Conservation (phyloP, 1,139 yeast species). For the Hemisphaericaspora xylofermentans region DNA sequence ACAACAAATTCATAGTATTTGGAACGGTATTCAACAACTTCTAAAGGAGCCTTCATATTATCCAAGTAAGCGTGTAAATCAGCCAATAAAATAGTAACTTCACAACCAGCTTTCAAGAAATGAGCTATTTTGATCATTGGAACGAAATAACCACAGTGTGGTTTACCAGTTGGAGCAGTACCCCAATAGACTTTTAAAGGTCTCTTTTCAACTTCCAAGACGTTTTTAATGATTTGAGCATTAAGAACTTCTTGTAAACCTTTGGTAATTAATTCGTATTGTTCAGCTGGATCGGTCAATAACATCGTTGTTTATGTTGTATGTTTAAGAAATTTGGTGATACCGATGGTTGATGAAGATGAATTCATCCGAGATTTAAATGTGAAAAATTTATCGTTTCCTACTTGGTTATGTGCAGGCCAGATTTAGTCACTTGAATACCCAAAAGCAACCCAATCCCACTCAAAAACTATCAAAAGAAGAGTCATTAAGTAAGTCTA, state of each 20-base stretch:
- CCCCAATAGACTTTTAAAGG: slow-evolving; percentile 95
- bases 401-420: not conserved
- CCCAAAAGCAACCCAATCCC: no score
- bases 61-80: slow-evolving; percentile 96
- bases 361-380: not conserved
- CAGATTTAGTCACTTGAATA: no score
- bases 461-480: no score
- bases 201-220: slow-evolving; percentile 76
- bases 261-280: slow-evolving; percentile 76
- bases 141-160: slow-evolving; percentile 98
- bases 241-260: slow-evolving; percentile 90
- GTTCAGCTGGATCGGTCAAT: slow-evolving; percentile 49
- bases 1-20: slow-evolving; percentile 81
- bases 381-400: not conserved
- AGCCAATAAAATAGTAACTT: slow-evolving; percentile 89
- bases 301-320: slow-evolving; percentile 14
- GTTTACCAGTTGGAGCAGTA: slow-evolving; percentile 78
- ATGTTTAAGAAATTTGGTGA: slow-evolving; percentile 11
- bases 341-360: not conserved
- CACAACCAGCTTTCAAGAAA: slow-evolving; percentile 93
- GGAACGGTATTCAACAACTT: slow-evolving; percentile 85
- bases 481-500: no score
- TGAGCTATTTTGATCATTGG: slow-evolving; percentile 97
- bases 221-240: slow-evolving; percentile 81
- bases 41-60: slow-evolving; percentile 97